These are phyloP conservation scores for Adenanthera pavonina DNA, from an alignment of 306 rosid genomes.

Conservation along the genomic window DNA sequence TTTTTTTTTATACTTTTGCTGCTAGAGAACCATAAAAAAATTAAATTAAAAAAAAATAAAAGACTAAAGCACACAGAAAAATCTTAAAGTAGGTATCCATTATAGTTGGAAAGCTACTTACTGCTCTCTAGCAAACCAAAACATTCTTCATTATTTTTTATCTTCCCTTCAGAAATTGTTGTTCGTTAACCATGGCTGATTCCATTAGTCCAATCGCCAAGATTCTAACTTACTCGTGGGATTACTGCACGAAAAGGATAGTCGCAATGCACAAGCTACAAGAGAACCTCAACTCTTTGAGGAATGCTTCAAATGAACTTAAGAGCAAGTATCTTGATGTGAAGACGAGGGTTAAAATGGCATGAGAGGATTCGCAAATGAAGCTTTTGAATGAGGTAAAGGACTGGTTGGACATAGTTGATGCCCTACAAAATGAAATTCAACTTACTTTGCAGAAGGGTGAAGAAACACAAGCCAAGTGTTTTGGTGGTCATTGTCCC, in stretches of 20 bases:
- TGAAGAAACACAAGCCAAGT: neutral
- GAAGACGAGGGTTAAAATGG: neutral
- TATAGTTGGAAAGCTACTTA: too few relatives aligned
- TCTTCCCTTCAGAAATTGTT: neutral
- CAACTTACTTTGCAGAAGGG: neutral
- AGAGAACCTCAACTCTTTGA: neutral
- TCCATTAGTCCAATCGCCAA: neutral
- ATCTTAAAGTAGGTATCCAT: too few relatives aligned
- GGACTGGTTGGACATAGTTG: neutral
- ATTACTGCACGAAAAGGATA: neutral
- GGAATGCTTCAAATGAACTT: neutral
- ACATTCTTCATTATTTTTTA: neutral
- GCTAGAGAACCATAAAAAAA: too few relatives aligned
- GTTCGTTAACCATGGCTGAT: neutral
- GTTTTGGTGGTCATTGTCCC: neutral
- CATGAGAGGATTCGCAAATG: neutral
- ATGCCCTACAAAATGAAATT: neutral
- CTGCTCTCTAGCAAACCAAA: too few relatives aligned
- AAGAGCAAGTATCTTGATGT: neutral
- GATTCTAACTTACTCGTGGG: neutral
- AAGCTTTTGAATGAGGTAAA: conserved; percentile 11
- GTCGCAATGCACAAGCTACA: neutral
- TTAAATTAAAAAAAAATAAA: too few relatives aligned
- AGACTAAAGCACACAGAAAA: too few relatives aligned
- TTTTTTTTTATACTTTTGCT: too few relatives aligned